Percentiles rank a stretch among this genome's conserved stretches.
phyloP scores from a whole-genome alignment of 352 stramenopile genomes.

The Globisporangium alternatum region DNA sequence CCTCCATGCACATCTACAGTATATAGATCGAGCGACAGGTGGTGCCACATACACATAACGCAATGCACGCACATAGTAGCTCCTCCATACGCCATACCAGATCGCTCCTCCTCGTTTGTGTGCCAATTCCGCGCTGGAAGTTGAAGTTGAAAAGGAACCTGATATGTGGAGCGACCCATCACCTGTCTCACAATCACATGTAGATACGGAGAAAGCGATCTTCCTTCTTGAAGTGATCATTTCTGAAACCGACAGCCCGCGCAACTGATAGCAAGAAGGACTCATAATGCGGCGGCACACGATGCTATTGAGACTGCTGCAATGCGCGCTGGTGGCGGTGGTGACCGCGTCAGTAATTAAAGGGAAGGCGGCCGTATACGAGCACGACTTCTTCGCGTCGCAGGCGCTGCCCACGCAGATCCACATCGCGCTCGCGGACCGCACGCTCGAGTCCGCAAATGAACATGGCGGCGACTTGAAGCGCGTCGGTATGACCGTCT shows the following conservation, averaged over 20 bases:
- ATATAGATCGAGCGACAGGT: neutral
- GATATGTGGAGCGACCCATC: neutral
- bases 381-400: conserved; percentile 13
- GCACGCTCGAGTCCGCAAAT: neutral
- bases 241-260: neutral
- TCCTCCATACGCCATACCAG: neutral
- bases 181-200: neutral
- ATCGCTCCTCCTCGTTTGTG: too few species aligned
- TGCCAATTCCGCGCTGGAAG: too few species aligned
- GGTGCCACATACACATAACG: neutral
- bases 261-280: neutral
- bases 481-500: conserved; percentile 26
- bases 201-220: neutral
- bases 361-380: neutral
- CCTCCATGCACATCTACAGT: neutral
- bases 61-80: neutral
- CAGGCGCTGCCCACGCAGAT: conserved; percentile 22
- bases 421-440: conserved; percentile 26
- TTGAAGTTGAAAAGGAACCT: neutral
- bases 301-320: neutral
- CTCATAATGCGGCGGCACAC: neutral
- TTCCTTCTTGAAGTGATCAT: conserved; percentile 9
- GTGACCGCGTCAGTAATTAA: neutral
- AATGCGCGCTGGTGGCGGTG: neutral
- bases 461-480: neutral